Evolutionary conservation across 495 filamentous ascomycete species (phyloP).

Genomic region (Aspergillus leporis): DNA sequence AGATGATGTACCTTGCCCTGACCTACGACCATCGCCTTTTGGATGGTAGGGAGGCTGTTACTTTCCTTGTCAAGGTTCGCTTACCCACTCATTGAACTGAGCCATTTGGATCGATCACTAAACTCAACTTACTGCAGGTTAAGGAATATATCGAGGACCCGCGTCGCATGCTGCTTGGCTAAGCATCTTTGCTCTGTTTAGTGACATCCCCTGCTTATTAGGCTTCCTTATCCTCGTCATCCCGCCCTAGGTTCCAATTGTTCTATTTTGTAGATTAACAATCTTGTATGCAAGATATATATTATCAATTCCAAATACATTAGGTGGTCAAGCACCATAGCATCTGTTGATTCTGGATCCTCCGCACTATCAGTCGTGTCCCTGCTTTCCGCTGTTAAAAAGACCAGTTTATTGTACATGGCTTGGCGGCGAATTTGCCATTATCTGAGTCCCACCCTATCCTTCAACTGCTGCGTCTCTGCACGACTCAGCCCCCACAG

Average conservation of each 20-base stretch:
- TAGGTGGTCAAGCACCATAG: background rate
- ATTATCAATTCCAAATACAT: slow-evolving; percentile 1
- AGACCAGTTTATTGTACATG: background rate
- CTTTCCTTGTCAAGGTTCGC: slow-evolving; percentile 86
- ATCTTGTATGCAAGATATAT: slow-evolving; percentile 18
- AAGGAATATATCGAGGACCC: slow-evolving; percentile 99
- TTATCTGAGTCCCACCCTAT: slow-evolving; percentile 28
- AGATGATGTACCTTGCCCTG: slow-evolving; percentile 98
- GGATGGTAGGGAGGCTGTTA: slow-evolving; percentile 93
- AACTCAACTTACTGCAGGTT: slow-evolving; percentile 41
- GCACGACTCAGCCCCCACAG: slow-evolving; percentile 33
- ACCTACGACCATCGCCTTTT: slow-evolving; percentile 97
- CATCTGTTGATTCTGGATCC: background rate
- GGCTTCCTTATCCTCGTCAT: background rate
- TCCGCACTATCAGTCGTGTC: background rate
- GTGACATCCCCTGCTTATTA: background rate
- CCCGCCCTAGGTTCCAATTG: background rate
- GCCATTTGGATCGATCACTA: background rate
- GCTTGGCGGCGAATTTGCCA: background rate
- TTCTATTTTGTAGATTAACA: slow-evolving; percentile 39
- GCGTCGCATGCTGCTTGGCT: slow-evolving; percentile 79
- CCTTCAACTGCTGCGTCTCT: slow-evolving; percentile 38
- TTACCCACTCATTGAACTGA: background rate
- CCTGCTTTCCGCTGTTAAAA: background rate
- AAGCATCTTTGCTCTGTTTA: slow-evolving; percentile 16